A percentile compares a stretch with the other conserved stretches of the same genome.
phyloP scores from a whole-genome alignment of 345 rosid species.

The Dipteronia sinensis region DNA sequence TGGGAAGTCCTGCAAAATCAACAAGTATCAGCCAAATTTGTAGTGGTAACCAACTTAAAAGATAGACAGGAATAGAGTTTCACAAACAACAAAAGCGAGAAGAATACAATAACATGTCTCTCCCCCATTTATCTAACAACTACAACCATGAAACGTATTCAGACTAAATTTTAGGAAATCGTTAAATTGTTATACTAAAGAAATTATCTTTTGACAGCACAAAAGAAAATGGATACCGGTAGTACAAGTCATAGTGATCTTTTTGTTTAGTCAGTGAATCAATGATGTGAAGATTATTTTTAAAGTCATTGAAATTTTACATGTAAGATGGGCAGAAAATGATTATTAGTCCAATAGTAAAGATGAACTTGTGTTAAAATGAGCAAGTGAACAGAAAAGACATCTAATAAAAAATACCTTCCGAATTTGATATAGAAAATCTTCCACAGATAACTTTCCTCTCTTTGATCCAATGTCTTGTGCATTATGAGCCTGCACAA shows the following conservation, averaged over 20 bases:
- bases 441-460: slow-evolving; percentile 81
- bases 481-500: slow-evolving; percentile 74
- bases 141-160: background rate
- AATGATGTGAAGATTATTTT: background rate
- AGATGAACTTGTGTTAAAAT: background rate
- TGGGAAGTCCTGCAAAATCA: slow-evolving; percentile 65
- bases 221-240: background rate
- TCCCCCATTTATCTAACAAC: background rate
- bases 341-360: background rate
- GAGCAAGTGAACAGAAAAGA: background rate
- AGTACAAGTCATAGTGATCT: background rate
- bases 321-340: background rate
- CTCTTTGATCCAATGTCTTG: slow-evolving; percentile 83
- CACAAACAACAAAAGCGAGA: slow-evolving; percentile 3
- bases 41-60: background rate
- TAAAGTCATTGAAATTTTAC: background rate
- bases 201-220: background rate
- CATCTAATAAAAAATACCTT: slow-evolving; percentile 50
- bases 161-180: background rate
- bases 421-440: slow-evolving; percentile 78
- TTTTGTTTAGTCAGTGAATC: background rate
- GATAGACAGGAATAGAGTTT: background rate
- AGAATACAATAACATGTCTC: background rate
- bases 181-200: background rate
- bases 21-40: background rate